phyloP scores from a whole-genome alignment of 1,284 basidiomycete genomes.

The Leccinum fuscescens region DNA sequence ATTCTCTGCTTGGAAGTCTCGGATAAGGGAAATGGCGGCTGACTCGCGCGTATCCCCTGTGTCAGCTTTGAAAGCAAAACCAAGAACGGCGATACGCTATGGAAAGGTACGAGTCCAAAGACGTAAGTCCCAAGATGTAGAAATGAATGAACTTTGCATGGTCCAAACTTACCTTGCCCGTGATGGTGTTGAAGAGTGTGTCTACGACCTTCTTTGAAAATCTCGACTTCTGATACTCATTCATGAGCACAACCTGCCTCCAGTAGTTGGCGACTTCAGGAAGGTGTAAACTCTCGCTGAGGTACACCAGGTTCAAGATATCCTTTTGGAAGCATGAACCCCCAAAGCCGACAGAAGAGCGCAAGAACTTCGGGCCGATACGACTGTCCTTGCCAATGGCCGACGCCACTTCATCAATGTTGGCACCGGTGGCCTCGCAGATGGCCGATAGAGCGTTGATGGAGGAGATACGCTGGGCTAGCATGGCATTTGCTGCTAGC shows the following conservation, averaged over 20 bases:
- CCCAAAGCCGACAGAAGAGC: conserved; percentile 94
- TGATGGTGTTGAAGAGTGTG: conserved; percentile 97
- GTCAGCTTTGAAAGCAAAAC: conserved; percentile 96
- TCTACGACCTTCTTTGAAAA: conserved; percentile 91
- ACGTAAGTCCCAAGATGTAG: background rate
- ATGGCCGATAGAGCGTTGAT: conserved; percentile 98
- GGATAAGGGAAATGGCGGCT: conserved; percentile 92
- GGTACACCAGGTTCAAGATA: conserved; percentile 97
- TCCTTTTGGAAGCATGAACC: conserved; percentile 99
- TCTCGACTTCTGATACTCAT: conserved; percentile 92
- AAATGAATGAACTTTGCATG: background rate
- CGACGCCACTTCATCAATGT: conserved; percentile 96
- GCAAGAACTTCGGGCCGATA: conserved; percentile 94
- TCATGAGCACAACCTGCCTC: conserved; percentile 93
- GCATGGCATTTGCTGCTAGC: conserved; percentile 98
- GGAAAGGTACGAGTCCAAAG: conserved; percentile 4
- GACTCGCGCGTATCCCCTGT: conserved; percentile 98
- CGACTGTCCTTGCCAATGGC: conserved; percentile 93
- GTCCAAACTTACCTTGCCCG: conserved; percentile 69
- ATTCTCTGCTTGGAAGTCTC: conserved; percentile 89
- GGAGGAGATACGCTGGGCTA: conserved; percentile 97
- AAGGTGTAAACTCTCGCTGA: conserved; percentile 90
- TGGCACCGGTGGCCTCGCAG: conserved; percentile 99
- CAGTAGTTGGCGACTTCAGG: conserved; percentile 99
- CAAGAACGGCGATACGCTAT: conserved; percentile 93